Conservation (phyloP, 2,329 filamentous ascomycete genomes). For the Mollisia scopiformis region DNA sequence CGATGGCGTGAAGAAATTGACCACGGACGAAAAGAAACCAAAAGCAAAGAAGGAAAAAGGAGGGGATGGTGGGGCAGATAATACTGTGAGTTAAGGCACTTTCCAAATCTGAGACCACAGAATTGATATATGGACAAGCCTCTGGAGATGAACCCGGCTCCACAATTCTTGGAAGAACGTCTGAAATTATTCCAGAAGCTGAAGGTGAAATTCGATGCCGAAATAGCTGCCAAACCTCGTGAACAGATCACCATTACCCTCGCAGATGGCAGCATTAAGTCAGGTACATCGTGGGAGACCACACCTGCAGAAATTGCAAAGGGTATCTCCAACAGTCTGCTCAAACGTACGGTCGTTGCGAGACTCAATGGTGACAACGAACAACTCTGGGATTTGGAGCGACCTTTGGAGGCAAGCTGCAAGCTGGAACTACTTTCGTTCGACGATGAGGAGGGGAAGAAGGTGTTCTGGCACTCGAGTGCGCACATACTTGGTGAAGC, state of each 20-base stretch:
- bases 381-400: constrained; percentile 88
- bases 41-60: constrained; percentile 52
- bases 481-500: constrained; percentile 97
- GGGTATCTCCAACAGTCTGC: constrained; percentile 81
- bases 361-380: constrained; percentile 72
- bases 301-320: constrained; percentile 79
- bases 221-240: constrained; percentile 70
- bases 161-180: constrained; percentile 78
- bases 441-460: constrained; percentile 72
- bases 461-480: constrained; percentile 97
- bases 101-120: background rate
- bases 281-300: constrained; percentile 88
- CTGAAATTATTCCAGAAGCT: constrained; percentile 87
- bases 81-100: constrained; percentile 4
- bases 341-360: constrained; percentile 85
- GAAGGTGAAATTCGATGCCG: constrained; percentile 81
- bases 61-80: constrained; percentile 46
- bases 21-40: constrained; percentile 47
- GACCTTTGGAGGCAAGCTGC: constrained; percentile 87
- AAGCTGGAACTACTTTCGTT: constrained; percentile 86
- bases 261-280: constrained; percentile 69
- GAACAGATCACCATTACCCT: constrained; percentile 76
- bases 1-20: constrained; percentile 63
- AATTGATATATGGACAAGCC: background rate
- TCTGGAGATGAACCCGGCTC: constrained; percentile 31